Base-by-base conservation (phyloP, 73 alveolate genomes). In the Blepharisma japonicum region DNA sequence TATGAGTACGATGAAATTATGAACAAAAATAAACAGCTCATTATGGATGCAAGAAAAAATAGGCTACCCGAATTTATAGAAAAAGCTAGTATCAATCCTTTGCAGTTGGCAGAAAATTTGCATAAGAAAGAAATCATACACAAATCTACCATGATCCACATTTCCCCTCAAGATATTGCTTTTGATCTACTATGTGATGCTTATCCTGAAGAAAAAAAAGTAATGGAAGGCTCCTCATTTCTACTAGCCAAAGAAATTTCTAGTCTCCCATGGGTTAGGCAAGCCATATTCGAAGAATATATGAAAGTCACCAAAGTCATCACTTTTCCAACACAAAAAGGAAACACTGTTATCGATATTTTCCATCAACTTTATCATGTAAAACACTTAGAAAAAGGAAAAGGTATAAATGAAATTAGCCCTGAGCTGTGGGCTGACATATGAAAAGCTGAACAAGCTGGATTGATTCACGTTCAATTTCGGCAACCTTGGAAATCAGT, bases 401-500 rank as follows among this genome's bases (percentile, higher is more conserved):
- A 70, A 45, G 56, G 6, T n/a, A 14, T 70, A 0, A 45, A 45
- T 14, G 21, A 7, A 45, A 45, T 70, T 2, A 54, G 27, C 25
- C 47, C 39, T 7, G 61, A 70, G 2, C 46, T 70, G 11, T 70
- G 80, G 80, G 80, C 80, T 38, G 80, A 70, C 25, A 45, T 70
- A 18, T 39, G 66, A 45, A 70, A 70, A 47, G 80, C 80, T 38
- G 56, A 70, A 54, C 11, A 70, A 47, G n/a, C 11, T n/a, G 80
- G 80, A 38, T 5, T 18, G 66, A 70, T 70, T 45, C 18, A 14
- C 5, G 61, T 45, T 70, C 32, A 70, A 25, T 70, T 70, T 80
- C 23, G 27, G 42, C 38, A 14, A 4, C 61, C 56, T 9, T 23
- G 61, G 5, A n/a, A 70, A 18, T 61, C 74, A 8, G 14, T 2